Evolutionary conservation across 495 filamentous ascomycete genomes (phyloP), one percentile per base, ranked within the genome.

Genomic region (Aspergillus egyptiacus): DNA sequence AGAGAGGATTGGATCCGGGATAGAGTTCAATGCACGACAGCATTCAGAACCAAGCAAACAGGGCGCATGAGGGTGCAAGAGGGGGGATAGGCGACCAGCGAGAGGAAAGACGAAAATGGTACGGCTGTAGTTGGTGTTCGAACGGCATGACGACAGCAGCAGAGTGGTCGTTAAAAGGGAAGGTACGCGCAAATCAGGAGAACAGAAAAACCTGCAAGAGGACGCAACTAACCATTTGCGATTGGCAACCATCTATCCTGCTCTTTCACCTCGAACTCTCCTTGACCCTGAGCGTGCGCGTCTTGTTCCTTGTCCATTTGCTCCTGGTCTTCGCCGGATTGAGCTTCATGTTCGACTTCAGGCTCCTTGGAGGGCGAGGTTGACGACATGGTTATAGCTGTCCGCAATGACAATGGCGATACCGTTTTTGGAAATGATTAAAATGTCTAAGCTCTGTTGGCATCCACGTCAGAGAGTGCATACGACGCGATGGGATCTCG

Each of bases 241-340:
- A 98, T 98, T 72, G 93, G 93, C 70, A 98, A 84, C 93, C 93
- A 98, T 78, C 93, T 77, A 74, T 98, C 93, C 71, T 98, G 93
- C 71, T 98, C 93, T 77, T 98, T 98, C 70, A 98, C 94, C 74
- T 98, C 93, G 69, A 97, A 95, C 73, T 97, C 93, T 76, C 78
- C 78, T 66, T 77, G 71, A 60, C 73, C 77, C 54, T 82, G 79
- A 63, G 69, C 73, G 63, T 78, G 76, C 35, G 41, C 14, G 62
- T 84, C 82, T 69, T 81, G 76, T 56, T 79, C 79, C 67, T 80
- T 78, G 64, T 85, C 81, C 81, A 86, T 84, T 67, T 77, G 78
- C 64, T 82, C 76, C 71, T 72, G 78, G 67, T 95, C 89, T 73
- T 94, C 89, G 76, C 85, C 84, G 75, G 91, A 95, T 77, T 88